phyloP scores from a whole-genome alignment of 257 asterid species.

The Ligustrum vulgare region DNA sequence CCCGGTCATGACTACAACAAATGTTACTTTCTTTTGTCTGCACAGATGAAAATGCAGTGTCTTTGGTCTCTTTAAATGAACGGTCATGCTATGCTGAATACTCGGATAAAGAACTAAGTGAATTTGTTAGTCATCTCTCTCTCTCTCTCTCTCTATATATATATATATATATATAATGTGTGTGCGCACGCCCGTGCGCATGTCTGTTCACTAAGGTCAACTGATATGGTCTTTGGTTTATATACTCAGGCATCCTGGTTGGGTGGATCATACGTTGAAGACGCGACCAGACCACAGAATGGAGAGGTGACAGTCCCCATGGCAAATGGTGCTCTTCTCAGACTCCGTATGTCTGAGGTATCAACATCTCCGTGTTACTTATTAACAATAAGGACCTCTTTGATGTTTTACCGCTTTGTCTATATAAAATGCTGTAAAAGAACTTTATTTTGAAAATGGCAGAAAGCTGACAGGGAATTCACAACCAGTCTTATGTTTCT shows the following conservation, averaged over 20 bases:
- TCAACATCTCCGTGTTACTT: conserved; percentile 8
- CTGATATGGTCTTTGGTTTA: conserved; percentile 19
- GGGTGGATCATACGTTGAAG: conserved; percentile 82
- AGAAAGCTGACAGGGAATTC: conserved; percentile 78
- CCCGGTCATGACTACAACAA: conserved; percentile 18
- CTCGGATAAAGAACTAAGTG: conserved; percentile 72
- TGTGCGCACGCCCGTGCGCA: no score
- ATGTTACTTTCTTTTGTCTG: conserved; percentile 21
- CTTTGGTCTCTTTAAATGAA: conserved; percentile 62
- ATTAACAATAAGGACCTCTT: conserved; percentile 5
- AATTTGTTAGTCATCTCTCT: conserved; percentile 58
- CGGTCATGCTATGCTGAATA: conserved; percentile 45
- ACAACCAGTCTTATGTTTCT: conserved; percentile 56
- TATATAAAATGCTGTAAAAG: conserved; percentile 1
- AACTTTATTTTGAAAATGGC: conserved; percentile 28
- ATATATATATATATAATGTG: no score
- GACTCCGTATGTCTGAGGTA: conserved; percentile 83
- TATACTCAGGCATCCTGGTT: conserved; percentile 73
- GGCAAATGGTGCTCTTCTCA: conserved; percentile 58
- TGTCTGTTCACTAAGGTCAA: neutral
- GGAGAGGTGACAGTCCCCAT: conserved; percentile 70
- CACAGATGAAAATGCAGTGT: conserved; percentile 68
- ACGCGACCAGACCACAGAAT: conserved; percentile 42
- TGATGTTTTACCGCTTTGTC: neutral
- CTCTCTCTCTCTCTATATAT: conserved; percentile 12